These are phyloP conservation scores for Lodderomyces margitis DNA, from an alignment of 1,139 yeast genomes.

Conservation along the genomic window DNA sequence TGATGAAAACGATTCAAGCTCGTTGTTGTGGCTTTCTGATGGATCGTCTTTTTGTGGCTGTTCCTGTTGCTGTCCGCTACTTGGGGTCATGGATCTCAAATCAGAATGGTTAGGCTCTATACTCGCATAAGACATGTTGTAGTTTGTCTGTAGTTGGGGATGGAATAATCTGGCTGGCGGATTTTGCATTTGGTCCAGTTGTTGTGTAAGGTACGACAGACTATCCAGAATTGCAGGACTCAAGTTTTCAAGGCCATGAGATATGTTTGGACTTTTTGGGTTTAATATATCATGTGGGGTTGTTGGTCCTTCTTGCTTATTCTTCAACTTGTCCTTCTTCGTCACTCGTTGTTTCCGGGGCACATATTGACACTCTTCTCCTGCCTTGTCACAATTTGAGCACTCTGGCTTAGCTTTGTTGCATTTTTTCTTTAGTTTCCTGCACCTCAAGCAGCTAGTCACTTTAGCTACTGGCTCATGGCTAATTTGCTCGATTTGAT, in stretches of 20 bases:
- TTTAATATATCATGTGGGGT: neutral
- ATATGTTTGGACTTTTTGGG: neutral
- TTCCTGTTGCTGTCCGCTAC: neutral
- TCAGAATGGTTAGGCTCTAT: neutral
- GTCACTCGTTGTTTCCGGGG: constrained; percentile 31
- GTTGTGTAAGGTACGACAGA: neutral
- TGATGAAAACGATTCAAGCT: neutral
- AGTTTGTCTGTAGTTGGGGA: constrained; percentile 1
- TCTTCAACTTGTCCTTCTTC: constrained; percentile 4
- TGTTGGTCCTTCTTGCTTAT: neutral
- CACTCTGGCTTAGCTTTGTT: constrained; percentile 46
- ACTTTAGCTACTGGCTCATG: constrained; percentile 6
- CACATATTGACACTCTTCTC: constrained; percentile 41
- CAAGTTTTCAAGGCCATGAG: constrained; percentile 15
- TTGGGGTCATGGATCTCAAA: constrained; percentile 2
- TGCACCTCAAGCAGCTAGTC: constrained; percentile 18
- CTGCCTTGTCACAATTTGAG: constrained; percentile 37
- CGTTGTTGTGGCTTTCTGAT: neutral
- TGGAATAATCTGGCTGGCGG: neutral
- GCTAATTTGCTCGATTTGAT: constrained; percentile 3
- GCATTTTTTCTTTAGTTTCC: constrained; percentile 50
- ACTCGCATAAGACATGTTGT: neutral
- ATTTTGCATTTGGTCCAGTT: neutral
- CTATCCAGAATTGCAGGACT: constrained; percentile 14
- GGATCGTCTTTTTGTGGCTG: constrained; percentile 1